Evolutionary conservation across 208 protist genomes (phyloP).

Genomic region (Acanthamoeba triangularis): DNA sequence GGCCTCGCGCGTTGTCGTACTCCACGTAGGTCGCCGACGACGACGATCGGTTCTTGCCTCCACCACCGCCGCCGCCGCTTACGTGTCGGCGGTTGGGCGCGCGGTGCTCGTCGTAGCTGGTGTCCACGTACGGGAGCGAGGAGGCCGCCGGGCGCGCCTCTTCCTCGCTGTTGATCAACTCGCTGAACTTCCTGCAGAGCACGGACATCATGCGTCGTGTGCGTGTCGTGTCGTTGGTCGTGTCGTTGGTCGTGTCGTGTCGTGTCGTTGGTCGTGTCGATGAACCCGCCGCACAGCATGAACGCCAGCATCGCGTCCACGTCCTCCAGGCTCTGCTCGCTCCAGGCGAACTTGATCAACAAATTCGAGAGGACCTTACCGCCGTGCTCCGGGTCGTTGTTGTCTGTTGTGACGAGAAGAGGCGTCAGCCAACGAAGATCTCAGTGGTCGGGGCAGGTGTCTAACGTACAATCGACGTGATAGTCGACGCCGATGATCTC

Average conservation of each 20-base stretch:
- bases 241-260: no score
- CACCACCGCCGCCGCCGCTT: background rate
- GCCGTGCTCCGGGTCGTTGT: slow-evolving; percentile 34
- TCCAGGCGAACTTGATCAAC: background rate
- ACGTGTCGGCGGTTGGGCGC: background rate
- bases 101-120: background rate
- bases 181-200: background rate
- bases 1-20: slow-evolving; percentile 4
- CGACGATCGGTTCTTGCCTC: background rate
- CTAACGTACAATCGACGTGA: background rate
- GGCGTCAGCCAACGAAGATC: background rate
- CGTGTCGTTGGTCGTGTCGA: background rate
- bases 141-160: background rate
- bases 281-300: slow-evolving; percentile 13
- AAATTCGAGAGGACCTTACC: background rate
- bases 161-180: background rate
- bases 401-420: background rate
- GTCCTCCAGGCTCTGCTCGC: slow-evolving; percentile 22
- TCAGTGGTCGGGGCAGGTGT: background rate
- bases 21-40: background rate
- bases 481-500: slow-evolving; percentile 48
- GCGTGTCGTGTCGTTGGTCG: no score
- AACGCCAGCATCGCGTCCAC: slow-evolving; percentile 22
- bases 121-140: background rate
- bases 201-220: background rate